Evolutionary conservation across 176 grass and related monocot species (phyloP).

Genomic region (Carex littledalei): DNA sequence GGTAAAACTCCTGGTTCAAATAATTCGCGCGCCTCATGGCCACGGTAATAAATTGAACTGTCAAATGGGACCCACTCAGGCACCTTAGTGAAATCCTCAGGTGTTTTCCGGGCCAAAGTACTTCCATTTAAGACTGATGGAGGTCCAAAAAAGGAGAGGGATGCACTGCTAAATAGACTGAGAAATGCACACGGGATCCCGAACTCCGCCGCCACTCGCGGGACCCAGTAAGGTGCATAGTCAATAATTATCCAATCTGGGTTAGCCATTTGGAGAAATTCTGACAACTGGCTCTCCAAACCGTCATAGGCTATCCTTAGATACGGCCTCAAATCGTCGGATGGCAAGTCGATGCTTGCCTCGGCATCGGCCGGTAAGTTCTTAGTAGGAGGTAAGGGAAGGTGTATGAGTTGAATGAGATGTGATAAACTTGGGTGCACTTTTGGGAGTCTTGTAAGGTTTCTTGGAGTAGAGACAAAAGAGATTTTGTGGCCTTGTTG

Average conservation of each 20-base stretch:
- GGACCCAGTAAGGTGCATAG: conserved; percentile 44
- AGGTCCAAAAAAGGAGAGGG: conserved; percentile 27
- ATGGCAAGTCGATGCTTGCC: conserved; percentile 42
- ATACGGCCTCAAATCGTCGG: conserved; percentile 35
- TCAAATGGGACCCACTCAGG: conserved; percentile 37
- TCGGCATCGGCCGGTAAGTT: neutral
- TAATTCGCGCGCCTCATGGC: conserved; percentile 35
- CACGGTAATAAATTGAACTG: conserved; percentile 31
- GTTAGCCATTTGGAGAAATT: neutral
- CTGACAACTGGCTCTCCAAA: conserved; percentile 20
- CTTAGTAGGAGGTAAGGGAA: neutral
- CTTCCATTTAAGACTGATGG: neutral
- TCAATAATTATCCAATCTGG: conserved; percentile 60
- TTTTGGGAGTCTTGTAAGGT: neutral
- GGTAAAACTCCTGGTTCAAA: conserved; percentile 8
- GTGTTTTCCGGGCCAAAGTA: neutral
- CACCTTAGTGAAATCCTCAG: conserved; percentile 27
- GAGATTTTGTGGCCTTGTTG: conserved; percentile 22
- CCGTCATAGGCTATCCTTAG: conserved; percentile 41
- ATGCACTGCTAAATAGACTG: conserved; percentile 26
- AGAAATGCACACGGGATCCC: conserved; percentile 49
- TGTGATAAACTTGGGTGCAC: neutral
- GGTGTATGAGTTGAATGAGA: neutral
- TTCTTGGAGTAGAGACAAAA: conserved; percentile 5
- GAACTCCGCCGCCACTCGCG: conserved; percentile 27